Percentiles rank a stretch among this genome's conserved stretches.
These are phyloP conservation scores for Lentinula sp. DNA, from an alignment of 768 basidiomycete genomes.

Conservation along the genomic window DNA sequence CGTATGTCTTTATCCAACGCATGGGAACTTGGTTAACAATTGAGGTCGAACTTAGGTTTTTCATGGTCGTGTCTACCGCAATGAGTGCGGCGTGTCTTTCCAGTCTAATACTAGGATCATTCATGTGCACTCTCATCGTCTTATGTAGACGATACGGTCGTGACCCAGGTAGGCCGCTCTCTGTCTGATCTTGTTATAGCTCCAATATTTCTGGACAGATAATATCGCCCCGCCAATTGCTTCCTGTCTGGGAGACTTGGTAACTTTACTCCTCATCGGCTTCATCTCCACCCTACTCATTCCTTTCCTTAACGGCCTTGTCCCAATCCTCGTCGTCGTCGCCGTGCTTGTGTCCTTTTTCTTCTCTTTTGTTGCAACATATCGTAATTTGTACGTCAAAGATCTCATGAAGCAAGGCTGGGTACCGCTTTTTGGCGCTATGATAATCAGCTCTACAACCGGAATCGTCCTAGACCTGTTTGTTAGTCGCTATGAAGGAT, in stretches of 20 bases:
- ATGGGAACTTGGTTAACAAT: neutral
- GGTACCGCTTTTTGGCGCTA: constrained; percentile 85
- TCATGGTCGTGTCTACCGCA: constrained; percentile 69
- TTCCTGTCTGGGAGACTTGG: constrained; percentile 85
- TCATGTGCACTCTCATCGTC: constrained; percentile 85
- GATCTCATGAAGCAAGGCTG: constrained; percentile 81
- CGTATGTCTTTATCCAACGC: constrained; percentile 21
- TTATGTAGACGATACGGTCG: constrained; percentile 67
- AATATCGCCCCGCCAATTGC: constrained; percentile 96
- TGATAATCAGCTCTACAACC: constrained; percentile 81
- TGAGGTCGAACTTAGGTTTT: constrained; percentile 39
- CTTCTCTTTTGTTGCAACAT: constrained; percentile 47
- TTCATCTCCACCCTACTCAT: constrained; percentile 67
- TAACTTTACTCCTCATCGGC: constrained; percentile 85
- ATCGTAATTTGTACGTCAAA: constrained; percentile 62
- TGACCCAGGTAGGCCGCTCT: constrained; percentile 65
- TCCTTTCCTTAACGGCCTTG: constrained; percentile 52
- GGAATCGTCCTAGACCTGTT: constrained; percentile 91
- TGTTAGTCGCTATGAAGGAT: constrained; percentile 82
- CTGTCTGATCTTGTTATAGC: neutral
- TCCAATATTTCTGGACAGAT: constrained; percentile 37
- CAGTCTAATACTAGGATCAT: constrained; percentile 77
- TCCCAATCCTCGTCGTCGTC: constrained; percentile 54
- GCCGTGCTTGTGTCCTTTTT: constrained; percentile 40
- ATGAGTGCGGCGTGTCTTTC: constrained; percentile 81